A percentile compares a stretch with the other conserved stretches of the same genome.
Evolutionary conservation across 257 asterid genomes (phyloP).

Genomic region (Solanum infundibuliforme): DNA sequence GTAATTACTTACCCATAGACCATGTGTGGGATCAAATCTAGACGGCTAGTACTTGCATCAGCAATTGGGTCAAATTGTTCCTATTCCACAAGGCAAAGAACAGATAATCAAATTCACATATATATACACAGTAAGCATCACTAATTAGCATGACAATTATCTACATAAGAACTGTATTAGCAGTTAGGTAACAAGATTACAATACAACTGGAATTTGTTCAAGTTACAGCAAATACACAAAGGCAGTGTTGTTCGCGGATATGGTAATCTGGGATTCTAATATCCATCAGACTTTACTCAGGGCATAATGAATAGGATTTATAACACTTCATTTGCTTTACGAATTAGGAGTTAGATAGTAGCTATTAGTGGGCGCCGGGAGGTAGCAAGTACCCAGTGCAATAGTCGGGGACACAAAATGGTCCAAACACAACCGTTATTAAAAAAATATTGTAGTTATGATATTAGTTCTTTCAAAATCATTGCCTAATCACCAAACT

Average conservation of each 20-base stretch:
- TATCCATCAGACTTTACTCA: neutral
- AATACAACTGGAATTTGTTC: neutral
- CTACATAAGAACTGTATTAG: neutral
- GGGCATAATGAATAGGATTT: neutral
- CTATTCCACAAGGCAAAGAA: constrained; percentile 22
- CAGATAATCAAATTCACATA: neutral
- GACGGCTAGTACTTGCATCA: constrained; percentile 52
- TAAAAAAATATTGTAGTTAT: neutral
- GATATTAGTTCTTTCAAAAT: neutral
- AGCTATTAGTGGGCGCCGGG: neutral
- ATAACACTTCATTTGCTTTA: neutral
- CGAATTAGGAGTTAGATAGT: neutral
- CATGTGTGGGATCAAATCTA: constrained; percentile 74
- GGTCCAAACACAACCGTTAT: neutral
- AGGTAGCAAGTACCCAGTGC: neutral
- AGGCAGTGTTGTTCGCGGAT: neutral
- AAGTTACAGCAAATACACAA: neutral
- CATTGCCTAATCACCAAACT: neutral
- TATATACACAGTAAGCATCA: neutral
- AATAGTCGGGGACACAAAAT: neutral
- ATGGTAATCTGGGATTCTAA: neutral
- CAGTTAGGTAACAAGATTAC: neutral
- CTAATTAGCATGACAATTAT: neutral
- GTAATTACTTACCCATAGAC: constrained; percentile 65
- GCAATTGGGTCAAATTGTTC: constrained; percentile 82